Evolutionary conservation across 495 filamentous ascomycete species (phyloP).

Genomic region (Xylaria palmicola): DNA sequence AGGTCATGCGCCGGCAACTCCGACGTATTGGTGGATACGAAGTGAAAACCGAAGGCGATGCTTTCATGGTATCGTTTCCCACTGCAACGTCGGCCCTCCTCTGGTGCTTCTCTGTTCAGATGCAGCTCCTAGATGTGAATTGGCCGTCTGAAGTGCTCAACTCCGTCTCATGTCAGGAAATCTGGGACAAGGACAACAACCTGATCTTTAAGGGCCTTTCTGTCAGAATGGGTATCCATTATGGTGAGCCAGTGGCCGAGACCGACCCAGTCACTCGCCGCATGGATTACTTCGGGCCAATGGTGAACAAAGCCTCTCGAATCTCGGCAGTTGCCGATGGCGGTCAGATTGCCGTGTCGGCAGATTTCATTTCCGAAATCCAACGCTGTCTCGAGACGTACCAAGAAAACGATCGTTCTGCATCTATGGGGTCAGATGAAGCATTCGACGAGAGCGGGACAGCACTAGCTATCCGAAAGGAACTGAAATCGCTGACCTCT

Average conservation of each 20-base stretch:
- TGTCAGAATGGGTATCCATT: conserved; percentile 96
- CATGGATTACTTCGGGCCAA: conserved; percentile 99
- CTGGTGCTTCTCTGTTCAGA: conserved; percentile 95
- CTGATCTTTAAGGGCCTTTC: conserved; percentile 90
- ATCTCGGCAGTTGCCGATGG: conserved; percentile 95
- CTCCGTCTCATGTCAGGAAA: conserved; percentile 78
- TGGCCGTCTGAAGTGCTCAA: conserved; percentile 94
- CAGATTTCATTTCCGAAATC: conserved; percentile 95
- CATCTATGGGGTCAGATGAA: conserved; percentile 67
- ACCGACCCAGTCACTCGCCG: conserved; percentile 92
- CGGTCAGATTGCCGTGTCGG: conserved; percentile 92
- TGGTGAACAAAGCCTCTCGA: conserved; percentile 95
- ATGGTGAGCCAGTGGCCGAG: conserved; percentile 90
- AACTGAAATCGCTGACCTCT: conserved; percentile 81
- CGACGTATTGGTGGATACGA: conserved; percentile 95
- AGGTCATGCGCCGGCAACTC: conserved; percentile 89
- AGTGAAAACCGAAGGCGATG: conserved; percentile 99
- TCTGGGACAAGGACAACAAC: conserved; percentile 79
- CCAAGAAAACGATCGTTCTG: conserved; percentile 68
- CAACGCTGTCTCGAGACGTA: conserved; percentile 87
- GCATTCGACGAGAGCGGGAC: conserved; percentile 67
- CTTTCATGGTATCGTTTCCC: conserved; percentile 98
- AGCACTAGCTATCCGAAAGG: conserved; percentile 73
- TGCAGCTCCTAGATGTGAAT: conserved; percentile 75
- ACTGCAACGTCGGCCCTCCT: conserved; percentile 90